phyloP scores from a whole-genome alignment of 345 rosid species.

The Eucalyptus erythrocorys region DNA sequence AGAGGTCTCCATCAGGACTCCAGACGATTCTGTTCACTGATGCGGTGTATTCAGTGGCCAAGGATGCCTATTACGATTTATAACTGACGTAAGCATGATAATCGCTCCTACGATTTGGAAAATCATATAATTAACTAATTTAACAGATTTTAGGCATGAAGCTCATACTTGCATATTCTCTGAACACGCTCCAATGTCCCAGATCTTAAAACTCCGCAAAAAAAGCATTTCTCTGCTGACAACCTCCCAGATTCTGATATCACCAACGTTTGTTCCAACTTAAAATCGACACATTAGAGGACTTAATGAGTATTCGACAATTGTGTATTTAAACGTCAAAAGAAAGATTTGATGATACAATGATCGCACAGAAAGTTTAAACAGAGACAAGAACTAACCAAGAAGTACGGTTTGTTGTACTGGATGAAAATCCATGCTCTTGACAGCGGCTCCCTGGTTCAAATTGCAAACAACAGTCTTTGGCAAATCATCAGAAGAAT shows the following conservation, averaged over 20 bases:
- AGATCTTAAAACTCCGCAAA: conserved; percentile 45
- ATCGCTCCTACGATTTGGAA: neutral
- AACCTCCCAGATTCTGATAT: conserved; percentile 64
- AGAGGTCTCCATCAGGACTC: conserved; percentile 82
- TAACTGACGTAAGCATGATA: neutral
- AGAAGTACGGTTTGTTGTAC: conserved; percentile 65
- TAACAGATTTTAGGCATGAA: neutral
- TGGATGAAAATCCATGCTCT: conserved; percentile 94
- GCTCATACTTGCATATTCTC: conserved; percentile 46
- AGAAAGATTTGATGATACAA: neutral
- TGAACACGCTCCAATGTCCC: conserved; percentile 51
- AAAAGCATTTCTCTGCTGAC: conserved; percentile 56
- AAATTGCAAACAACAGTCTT: conserved; percentile 54
- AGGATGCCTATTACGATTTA: conserved; percentile 28
- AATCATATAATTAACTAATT: neutral
- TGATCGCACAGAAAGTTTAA: neutral
- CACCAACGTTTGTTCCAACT: conserved; percentile 87
- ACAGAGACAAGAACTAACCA: conserved; percentile 24
- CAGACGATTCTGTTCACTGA: conserved; percentile 74
- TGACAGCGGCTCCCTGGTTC: conserved; percentile 60
- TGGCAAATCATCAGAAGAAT: conserved; percentile 74
- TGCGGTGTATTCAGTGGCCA: conserved; percentile 40
- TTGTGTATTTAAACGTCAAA: neutral
- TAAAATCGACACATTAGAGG: neutral
- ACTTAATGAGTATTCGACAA: neutral